phyloP scores from a whole-genome alignment of 768 basidiomycete species.

The Mycena polygramma region DNA sequence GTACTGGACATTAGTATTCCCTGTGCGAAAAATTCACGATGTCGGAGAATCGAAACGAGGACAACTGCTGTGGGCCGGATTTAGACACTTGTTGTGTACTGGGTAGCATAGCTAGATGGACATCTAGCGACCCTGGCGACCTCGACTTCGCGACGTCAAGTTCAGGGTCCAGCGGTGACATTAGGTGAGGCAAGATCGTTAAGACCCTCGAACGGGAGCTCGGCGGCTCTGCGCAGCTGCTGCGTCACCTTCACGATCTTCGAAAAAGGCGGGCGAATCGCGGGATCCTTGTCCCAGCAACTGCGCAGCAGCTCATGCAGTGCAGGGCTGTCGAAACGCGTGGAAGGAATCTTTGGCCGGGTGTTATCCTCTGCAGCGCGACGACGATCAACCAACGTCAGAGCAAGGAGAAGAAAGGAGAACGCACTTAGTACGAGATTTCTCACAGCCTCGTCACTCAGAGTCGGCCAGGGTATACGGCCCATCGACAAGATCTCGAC shows the following conservation, averaged over 20 bases:
- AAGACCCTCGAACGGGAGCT: constrained; percentile 45
- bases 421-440: constrained; percentile 64
- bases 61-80: too few species aligned
- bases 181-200: constrained; percentile 37
- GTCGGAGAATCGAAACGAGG: too few species aligned
- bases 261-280: constrained; percentile 64
- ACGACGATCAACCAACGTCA: constrained; percentile 28
- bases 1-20: too few species aligned
- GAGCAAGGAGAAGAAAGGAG: constrained; percentile 2
- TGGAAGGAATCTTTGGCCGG: constrained; percentile 63
- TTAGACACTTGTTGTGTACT: too few species aligned
- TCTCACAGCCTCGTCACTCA: constrained; percentile 64
- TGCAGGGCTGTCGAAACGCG: constrained; percentile 48
- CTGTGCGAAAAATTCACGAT: too few species aligned
- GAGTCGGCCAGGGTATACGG: constrained; percentile 67
- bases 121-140: too few species aligned
- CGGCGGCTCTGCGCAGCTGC: constrained; percentile 52
- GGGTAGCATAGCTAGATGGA: too few species aligned
- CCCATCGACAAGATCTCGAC: constrained; percentile 75
- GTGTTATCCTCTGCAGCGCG: constrained; percentile 58
- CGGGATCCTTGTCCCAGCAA: constrained; percentile 71
- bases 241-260: constrained; percentile 61
- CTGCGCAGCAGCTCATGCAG: constrained; percentile 59
- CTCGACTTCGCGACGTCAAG: too few species aligned
- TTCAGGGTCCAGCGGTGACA: too few species aligned